Percentiles rank a stretch among this genome's conserved stretches.
phyloP scores from a whole-genome alignment of 23 red algal species.

The Gracilaria gracilis region DNA sequence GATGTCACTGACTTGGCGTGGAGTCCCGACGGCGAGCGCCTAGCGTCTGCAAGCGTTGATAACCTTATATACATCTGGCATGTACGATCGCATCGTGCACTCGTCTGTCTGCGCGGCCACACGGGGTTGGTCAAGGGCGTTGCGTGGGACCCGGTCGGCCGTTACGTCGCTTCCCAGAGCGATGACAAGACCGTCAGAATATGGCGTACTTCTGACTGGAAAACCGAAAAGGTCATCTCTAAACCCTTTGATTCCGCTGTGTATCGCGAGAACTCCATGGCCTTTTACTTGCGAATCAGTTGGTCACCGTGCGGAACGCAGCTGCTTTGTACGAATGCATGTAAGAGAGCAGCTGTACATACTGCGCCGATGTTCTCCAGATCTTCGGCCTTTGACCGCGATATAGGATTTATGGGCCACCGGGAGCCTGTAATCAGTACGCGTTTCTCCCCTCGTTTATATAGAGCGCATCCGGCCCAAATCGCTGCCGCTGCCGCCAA shows the following conservation, averaged over 20 bases:
- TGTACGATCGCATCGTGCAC: slow-evolving; percentile 28
- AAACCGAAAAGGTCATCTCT: slow-evolving; percentile 84
- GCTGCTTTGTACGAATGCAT: slow-evolving; percentile 82
- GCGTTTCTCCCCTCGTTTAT: slow-evolving; percentile 88
- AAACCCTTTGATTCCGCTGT: slow-evolving; percentile 86
- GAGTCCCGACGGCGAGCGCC: slow-evolving; percentile 74
- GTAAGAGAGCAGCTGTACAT: slow-evolving; percentile 66
- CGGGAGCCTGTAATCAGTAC: slow-evolving; percentile 79
- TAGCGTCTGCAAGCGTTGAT: slow-evolving; percentile 88
- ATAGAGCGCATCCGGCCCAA: slow-evolving; percentile 30
- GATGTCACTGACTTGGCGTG: slow-evolving; percentile 94
- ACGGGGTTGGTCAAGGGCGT: slow-evolving; percentile 96
- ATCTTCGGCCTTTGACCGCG: slow-evolving; percentile 53
- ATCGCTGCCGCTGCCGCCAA: slow-evolving; percentile 37
- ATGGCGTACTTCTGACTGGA: slow-evolving; percentile 97
- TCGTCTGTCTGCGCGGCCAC: slow-evolving; percentile 71
- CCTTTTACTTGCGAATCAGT: slow-evolving; percentile 82
- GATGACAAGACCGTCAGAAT: slow-evolving; percentile 92
- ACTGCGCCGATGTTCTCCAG: slow-evolving; percentile 88
- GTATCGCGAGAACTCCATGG: slow-evolving; percentile 76
- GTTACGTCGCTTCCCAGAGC: slow-evolving; percentile 86
- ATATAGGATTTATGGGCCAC: slow-evolving; percentile 90
- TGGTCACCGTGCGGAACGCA: slow-evolving; percentile 90
- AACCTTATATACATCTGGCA: slow-evolving; percentile 92
- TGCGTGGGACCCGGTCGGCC: slow-evolving; percentile 92